Base-by-base conservation (phyloP, 768 basidiomycete species). In the Mycena indigotica region DNA sequence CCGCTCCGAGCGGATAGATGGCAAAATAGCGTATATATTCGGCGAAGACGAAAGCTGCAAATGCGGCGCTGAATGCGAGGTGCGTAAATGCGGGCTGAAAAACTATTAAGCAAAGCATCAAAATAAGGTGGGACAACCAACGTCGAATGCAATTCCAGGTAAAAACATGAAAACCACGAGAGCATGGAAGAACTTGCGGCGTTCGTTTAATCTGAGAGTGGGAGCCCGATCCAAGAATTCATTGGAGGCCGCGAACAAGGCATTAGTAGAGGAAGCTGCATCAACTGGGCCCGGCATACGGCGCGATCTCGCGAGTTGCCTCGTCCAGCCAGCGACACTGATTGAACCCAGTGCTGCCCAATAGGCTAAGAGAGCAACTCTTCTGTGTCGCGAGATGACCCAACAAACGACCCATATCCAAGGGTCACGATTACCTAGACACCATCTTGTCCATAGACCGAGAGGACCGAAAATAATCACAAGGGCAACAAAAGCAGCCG, bases 1-100 rank as follows among this genome's bases (percentile, higher is more conserved):
- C 78, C 10, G 91, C 95, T 15, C 95, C 94, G 65, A 98, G 91
- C 3, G 97, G 97, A 75, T 97, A 98, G 49, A 99, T 84, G 32
- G 97, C 97, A 73, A 98, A 99, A 73, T 98, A 99, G 57, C 97
- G 92, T 62, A 98, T 84, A 76, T 98, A 98, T 76, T 99, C 97
- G 56, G 92, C 87, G 70, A 99, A 98, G 23, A 87, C 92, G 77
- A 99, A 98, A 62, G 93, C 72, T 8, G 97, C 88, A 72, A 99
- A 98, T 2, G 96, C 96, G 19, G 86, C 88, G 65, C 92, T 95
- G 76, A 99, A 97, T 8, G 95, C 87, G 41, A 98, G 76, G 71
- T 98, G 95, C 28, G 92, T 88, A 74, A 99, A 99, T 2, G 96
- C 95, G 23, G 97, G 95, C 95, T 98, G 45, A 19, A 38, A 16